phyloP scores from a whole-genome alignment of 1,284 basidiomycete genomes.

The Ganoderma boninense region DNA sequence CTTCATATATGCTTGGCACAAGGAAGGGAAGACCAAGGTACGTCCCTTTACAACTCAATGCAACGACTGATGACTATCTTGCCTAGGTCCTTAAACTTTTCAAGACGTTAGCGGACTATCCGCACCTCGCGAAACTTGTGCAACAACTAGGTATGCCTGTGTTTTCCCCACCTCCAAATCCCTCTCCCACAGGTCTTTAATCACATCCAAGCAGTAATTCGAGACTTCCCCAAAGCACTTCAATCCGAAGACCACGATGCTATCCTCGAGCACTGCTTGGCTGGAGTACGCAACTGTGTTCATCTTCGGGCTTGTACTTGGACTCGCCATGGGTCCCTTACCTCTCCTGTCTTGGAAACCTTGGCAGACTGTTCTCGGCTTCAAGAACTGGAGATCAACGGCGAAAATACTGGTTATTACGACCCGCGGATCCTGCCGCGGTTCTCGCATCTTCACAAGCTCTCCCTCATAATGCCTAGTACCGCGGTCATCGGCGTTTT shows the following conservation, averaged over 20 bases:
- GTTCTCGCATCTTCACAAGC: constrained; percentile 51
- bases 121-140: constrained; percentile 63
- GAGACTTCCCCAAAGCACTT: constrained; percentile 68
- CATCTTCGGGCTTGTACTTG: constrained; percentile 71
- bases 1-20: constrained; percentile 74
- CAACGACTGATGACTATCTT: neutral
- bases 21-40: constrained; percentile 66
- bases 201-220: constrained; percentile 57
- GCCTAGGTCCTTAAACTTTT: constrained; percentile 61
- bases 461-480: constrained; percentile 79
- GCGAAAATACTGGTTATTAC: constrained; percentile 62
- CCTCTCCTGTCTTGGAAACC: constrained; percentile 59
- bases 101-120: constrained; percentile 53
- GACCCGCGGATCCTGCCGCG: constrained; percentile 55
- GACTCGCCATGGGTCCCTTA: constrained; percentile 79
- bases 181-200: too few relatives aligned
- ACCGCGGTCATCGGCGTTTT: constrained; percentile 57
- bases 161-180: neutral
- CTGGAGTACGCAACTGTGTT: constrained; percentile 64
- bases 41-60: constrained; percentile 37
- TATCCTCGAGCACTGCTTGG: constrained; percentile 50
- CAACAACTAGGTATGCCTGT: constrained; percentile 57
- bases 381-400: constrained; percentile 73
- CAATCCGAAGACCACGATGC: constrained; percentile 41
- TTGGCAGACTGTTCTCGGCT: constrained; percentile 53